phyloP scores from a whole-genome alignment of 495 filamentous ascomycete species.

The Hypomontagnella monticulosa region DNA sequence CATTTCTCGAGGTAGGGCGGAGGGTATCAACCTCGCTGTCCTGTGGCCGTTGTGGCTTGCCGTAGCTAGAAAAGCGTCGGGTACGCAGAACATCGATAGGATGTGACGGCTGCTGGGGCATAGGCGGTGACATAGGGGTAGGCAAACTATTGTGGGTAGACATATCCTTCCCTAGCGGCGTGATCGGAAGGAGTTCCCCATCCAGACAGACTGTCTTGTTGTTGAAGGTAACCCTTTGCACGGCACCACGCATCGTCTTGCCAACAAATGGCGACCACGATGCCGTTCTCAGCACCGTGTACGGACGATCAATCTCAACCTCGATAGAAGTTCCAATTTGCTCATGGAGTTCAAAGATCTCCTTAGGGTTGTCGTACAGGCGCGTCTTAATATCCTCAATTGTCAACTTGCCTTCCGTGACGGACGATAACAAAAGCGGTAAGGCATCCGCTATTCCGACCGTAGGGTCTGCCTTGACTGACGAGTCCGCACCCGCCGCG shows the following conservation, averaged over 20 bases:
- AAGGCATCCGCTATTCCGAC: conserved; percentile 80
- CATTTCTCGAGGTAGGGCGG: conserved; percentile 31
- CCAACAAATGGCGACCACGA: conserved; percentile 81
- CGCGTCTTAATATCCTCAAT: conserved; percentile 75
- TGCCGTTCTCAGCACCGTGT: conserved; percentile 62
- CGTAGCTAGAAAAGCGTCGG: conserved; percentile 53
- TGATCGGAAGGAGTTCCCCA: conserved; percentile 66
- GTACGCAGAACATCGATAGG: conserved; percentile 56
- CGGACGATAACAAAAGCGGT: conserved; percentile 80
- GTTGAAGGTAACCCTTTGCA: conserved; percentile 83
- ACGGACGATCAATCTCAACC: conserved; percentile 76
- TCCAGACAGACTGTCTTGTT: conserved; percentile 81
- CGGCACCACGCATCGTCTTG: conserved; percentile 73
- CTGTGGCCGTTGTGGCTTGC: conserved; percentile 37
- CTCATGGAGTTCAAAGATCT: conserved; percentile 88
- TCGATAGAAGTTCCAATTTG: conserved; percentile 78
- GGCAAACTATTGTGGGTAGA: conserved; percentile 72
- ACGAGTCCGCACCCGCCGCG: conserved; percentile 44
- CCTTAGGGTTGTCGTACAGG: conserved; percentile 83
- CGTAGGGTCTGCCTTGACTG: conserved; percentile 54
- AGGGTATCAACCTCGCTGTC: conserved; percentile 39
- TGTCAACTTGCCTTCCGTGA: conserved; percentile 77
- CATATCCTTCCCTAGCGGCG: conserved; percentile 76
- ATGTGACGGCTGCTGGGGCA: conserved; percentile 52
- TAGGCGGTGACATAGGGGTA: conserved; percentile 62